A percentile compares a stretch with the other conserved stretches of the same genome.
Conservation (phyloP, 768 basidiomycete genomes). For the Paxillus rubicundulus region DNA sequence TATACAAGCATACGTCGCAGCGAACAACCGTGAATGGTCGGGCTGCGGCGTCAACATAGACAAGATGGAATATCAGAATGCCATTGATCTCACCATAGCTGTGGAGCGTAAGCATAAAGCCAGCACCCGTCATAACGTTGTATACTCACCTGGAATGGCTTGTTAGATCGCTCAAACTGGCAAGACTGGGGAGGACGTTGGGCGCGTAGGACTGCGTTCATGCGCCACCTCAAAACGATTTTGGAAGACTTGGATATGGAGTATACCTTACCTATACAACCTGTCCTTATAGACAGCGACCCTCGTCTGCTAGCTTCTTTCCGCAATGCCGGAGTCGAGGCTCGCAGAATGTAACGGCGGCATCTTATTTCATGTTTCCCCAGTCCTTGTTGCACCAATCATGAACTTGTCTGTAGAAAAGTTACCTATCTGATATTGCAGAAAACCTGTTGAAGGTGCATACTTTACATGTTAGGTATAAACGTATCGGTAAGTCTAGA, state of each 20-base stretch:
- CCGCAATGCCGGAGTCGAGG: slow-evolving; percentile 6
- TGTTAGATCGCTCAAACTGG: slow-evolving; percentile 73
- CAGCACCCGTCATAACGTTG: neutral
- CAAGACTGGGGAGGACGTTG: slow-evolving; percentile 85
- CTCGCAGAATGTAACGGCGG: slow-evolving; percentile 8
- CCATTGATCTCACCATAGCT: slow-evolving; percentile 60
- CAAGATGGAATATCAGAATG: slow-evolving; percentile 77
- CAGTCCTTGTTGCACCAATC: neutral
- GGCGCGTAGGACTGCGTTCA: slow-evolving; percentile 70
- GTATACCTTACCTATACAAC: slow-evolving; percentile 73
- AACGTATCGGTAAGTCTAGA: slow-evolving; percentile 1
- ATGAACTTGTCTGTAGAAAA: neutral
- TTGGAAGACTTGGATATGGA: slow-evolving; percentile 73
- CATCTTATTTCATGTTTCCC: neutral
- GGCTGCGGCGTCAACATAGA: slow-evolving; percentile 64
- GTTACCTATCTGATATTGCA: neutral
- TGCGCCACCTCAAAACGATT: slow-evolving; percentile 67
- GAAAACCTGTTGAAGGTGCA: slow-evolving; percentile 38
- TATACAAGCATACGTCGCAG: slow-evolving; percentile 55
- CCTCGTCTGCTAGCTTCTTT: neutral
- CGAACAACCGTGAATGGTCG: slow-evolving; percentile 75
- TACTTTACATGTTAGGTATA: slow-evolving; percentile 13
- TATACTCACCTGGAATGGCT: slow-evolving; percentile 1
- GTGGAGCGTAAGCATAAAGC: slow-evolving; percentile 60
- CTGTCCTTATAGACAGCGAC: slow-evolving; percentile 50